phyloP scores from a whole-genome alignment of 1,139 yeast species.

The Candida buenavistaensis region DNA sequence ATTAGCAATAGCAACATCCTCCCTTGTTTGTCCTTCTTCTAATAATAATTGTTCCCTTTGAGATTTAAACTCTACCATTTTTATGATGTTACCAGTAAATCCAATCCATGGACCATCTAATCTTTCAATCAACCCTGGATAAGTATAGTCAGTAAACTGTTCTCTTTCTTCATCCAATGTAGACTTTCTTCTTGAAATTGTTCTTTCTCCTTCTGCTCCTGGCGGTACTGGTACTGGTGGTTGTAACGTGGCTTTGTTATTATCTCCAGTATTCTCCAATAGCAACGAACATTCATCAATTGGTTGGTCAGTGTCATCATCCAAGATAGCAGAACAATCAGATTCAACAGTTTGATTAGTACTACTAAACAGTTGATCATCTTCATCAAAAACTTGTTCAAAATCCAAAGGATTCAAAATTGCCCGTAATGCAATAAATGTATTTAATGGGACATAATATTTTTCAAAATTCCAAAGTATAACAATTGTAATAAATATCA shows the following conservation, averaged over 20 bases:
- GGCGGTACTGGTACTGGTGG: too few relatives aligned
- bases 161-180: slow-evolving; percentile 62
- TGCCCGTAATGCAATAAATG: slow-evolving; percentile 64
- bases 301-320: slow-evolving; percentile 9
- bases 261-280: slow-evolving; percentile 12
- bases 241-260: not conserved
- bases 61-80: slow-evolving; percentile 35
- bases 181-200: slow-evolving; percentile 29
- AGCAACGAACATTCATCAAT: slow-evolving; percentile 30
- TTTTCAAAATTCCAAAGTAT: slow-evolving; percentile 58
- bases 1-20: slow-evolving; percentile 16
- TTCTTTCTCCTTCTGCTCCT: not conserved
- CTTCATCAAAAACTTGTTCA: slow-evolving; percentile 44
- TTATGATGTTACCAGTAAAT: slow-evolving; percentile 52
- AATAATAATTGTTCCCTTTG: slow-evolving; percentile 10
- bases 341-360: slow-evolving; percentile 1
- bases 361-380: slow-evolving; percentile 19
- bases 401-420: slow-evolving; percentile 47
- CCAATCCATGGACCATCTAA: slow-evolving; percentile 61
- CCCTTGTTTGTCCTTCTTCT: slow-evolving; percentile 8
- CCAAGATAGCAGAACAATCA: slow-evolving; percentile 9
- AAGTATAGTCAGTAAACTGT: slow-evolving; percentile 47
- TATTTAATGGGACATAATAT: slow-evolving; percentile 58
- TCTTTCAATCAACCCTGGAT: slow-evolving; percentile 49
- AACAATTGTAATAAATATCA: slow-evolving; percentile 49